Evolutionary conservation across 371 early-diverging fungal species (phyloP).

Genomic region (Rhizopus sp.): DNA sequence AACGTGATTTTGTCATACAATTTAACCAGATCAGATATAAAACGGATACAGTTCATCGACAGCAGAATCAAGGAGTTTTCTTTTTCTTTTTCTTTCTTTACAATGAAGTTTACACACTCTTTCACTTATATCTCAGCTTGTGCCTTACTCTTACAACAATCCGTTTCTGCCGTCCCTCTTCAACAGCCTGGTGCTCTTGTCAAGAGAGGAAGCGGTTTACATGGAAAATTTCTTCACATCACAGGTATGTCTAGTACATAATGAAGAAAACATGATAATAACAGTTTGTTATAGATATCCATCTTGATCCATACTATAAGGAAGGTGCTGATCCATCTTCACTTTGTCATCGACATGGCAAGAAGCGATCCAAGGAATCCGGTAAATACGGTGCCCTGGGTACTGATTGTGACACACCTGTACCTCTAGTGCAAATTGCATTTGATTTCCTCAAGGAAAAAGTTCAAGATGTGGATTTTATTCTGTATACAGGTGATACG

Average conservation of each 20-base stretch:
- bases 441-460: conserved; percentile 40
- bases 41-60: background rate
- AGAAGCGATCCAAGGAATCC: conserved; percentile 13
- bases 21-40: too few species aligned
- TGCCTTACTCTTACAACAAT: conserved; percentile 5
- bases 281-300: conserved; percentile 32
- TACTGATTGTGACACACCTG: conserved; percentile 43
- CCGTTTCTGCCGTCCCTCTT: conserved; percentile 5
- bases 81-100: background rate
- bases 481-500: conserved; percentile 55
- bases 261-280: background rate
- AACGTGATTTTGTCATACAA: too few species aligned
- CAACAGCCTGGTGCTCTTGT: conserved; percentile 11
- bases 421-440: conserved; percentile 32
- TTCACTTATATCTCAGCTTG: conserved; percentile 13
- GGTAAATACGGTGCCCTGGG: conserved; percentile 44
- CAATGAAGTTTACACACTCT: conserved; percentile 9
- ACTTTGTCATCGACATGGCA: conserved; percentile 29
- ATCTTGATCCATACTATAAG: conserved; percentile 37
- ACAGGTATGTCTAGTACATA: conserved; percentile 29
- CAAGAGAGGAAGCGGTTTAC: conserved; percentile 16
- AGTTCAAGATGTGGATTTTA: conserved; percentile 42
- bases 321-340: conserved; percentile 27
- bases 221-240: conserved; percentile 46
- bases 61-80: background rate